These are phyloP conservation scores for Cardamine chenopodiifolia DNA, from an alignment of 345 rosid species.

Conservation along the genomic window DNA sequence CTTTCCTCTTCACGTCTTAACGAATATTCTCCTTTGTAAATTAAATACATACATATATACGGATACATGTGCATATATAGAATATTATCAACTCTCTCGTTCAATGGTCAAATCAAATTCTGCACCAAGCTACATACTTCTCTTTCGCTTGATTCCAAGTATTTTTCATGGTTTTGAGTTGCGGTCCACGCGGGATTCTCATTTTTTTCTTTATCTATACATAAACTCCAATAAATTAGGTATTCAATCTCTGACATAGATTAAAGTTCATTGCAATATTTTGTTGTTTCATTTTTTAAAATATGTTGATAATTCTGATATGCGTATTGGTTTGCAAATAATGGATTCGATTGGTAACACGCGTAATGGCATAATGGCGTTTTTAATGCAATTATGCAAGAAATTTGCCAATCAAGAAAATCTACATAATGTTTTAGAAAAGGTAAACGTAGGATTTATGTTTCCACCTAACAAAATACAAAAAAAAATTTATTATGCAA, in stretches of 20 bases:
- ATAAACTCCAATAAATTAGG: constrained; percentile 16
- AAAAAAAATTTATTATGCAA: too few species aligned
- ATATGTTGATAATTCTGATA: background rate
- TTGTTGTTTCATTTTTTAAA: constrained; percentile 1
- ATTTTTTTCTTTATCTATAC: background rate
- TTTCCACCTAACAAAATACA: too few species aligned
- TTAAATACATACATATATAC: constrained; percentile 15
- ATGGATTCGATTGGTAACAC: too few species aligned
- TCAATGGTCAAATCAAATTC: constrained; percentile 36
- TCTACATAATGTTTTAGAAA: too few species aligned
- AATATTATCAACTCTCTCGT: constrained; percentile 28
- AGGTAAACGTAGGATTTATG: too few species aligned
- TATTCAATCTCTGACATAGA: constrained; percentile 15
- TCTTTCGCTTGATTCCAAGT: constrained; percentile 35
- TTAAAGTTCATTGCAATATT: constrained; percentile 13
- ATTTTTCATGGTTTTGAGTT: constrained; percentile 32
- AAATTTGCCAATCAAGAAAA: too few species aligned
- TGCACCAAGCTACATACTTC: constrained; percentile 19
- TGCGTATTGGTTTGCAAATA: background rate
- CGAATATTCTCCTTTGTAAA: constrained; percentile 40
- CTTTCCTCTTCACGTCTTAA: constrained; percentile 40
- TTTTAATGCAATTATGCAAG: too few species aligned
- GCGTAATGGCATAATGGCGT: too few species aligned
- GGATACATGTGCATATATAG: constrained; percentile 24
- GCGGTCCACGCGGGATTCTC: constrained; percentile 42